Base-by-base conservation (phyloP, 2,329 filamentous ascomycete genomes). In the Diplodia corticola region DNA sequence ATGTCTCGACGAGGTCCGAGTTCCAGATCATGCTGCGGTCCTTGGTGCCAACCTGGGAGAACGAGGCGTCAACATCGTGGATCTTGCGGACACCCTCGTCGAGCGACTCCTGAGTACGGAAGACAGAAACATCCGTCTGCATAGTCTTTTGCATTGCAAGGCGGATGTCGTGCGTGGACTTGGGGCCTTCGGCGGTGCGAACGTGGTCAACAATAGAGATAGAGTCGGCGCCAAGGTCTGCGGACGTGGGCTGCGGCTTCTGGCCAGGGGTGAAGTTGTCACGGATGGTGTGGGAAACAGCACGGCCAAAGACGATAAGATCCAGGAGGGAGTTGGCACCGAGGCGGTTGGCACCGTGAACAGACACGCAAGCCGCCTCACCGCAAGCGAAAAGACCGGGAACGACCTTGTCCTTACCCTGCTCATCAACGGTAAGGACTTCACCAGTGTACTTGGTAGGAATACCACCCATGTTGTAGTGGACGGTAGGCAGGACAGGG, bases 1-100 rank as follows among this genome's bases (percentile, higher is more conserved):
- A 88, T 7, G 94, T 96, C 86, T 98, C 94, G 69, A 97, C 92
- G 46, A 98, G 88, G 77, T 98, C 94, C 26, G 91, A 93, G 88
- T 98, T 98, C 94, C 94, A 98, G 84, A 98, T 98, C 94, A 98
- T 97, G 86, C 92, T 96, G 80, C 95, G 91, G 81, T 98, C 94
- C 88, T 97, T 96, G 83, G 92, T 97, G 76, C 92, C 92, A 73
- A 98, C 90, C 76, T 97, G 85, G 73, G 85, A 81, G 82, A 91
- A 98, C 74, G 84, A 86, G 73, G 86, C 80, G 79, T 98, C 94
- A 73, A 98, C 92, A 72, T 92, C 88, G 70, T 82, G 88, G 79
- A 98, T 95, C 84, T 89, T 93, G 80, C 85, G 84, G 69, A 97
- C 93, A 87, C 94, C 94, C 81, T 97, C 91, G 72, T 97, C 92